Evolutionary conservation across 768 basidiomycete species (phyloP), one percentile per base, ranked within the genome.

Genomic region (Neoboletus subvelutipes): DNA sequence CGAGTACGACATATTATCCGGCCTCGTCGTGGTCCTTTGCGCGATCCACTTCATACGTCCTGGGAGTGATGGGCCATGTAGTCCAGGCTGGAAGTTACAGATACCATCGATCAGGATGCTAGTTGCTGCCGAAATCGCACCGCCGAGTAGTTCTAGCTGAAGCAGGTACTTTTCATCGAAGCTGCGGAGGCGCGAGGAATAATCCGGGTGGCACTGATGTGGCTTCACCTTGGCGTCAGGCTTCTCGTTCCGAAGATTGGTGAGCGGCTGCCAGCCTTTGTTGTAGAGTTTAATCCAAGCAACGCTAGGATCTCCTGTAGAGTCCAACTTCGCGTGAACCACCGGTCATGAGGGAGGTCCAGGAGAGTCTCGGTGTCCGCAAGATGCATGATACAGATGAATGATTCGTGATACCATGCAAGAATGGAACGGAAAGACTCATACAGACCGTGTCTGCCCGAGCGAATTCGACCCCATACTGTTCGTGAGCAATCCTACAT

Each of bases 1-100:
- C 34, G 55, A 60, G 36, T 66, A 67, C 13, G 58, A 54, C 29
- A 24, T 54, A 22, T 67, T 64, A 46, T 66, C 64, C 4, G 40
- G 31, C n/a, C 55, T 45, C 4, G 63, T 67, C 18, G 65, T 66
- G 0, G 9, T 45, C 28, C 66, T 57, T 4, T 28, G 39, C 1
- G 60, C 50, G 10, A 61, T 59, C 65, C 66, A 66, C 18, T n/a
- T 24, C 50, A 67, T 60, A 10, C 50, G 40, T 17, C 45, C 48
- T 18, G 55, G 45, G 5, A 62, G 6, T 5, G 45, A 28, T 22
- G 54, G 54, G 7, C 1, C 15, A 33, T 3, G 17, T 8, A 53
- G 37, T 6, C 45, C 51, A n/a, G 59, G 59, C 6, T 3, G 6
- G 36, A 55, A 56, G 24, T 53, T 7, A 17, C 8, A n/a, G 17